Evolutionary conservation across 768 basidiomycete species (phyloP).

Genomic region (Suillus tomentosus): DNA sequence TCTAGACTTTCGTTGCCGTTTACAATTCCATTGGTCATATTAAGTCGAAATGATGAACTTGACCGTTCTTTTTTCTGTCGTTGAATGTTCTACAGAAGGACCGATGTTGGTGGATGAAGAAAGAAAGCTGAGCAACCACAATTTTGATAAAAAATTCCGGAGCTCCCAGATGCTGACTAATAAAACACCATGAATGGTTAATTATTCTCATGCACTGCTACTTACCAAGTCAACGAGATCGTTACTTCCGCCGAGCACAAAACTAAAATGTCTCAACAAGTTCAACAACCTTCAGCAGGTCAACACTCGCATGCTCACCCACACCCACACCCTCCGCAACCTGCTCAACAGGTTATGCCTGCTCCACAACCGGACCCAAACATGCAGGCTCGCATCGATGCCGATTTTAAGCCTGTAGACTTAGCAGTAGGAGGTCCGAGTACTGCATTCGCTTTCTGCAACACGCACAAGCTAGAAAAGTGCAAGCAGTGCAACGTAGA

Average conservation of each 20-base stretch:
- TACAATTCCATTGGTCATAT: constrained; percentile 94
- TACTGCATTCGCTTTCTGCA: constrained; percentile 59
- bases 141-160: constrained; percentile 28
- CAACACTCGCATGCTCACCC: constrained; percentile 43
- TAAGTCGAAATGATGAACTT: constrained; percentile 41
- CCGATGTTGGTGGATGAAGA: constrained; percentile 32
- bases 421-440: constrained; percentile 57
- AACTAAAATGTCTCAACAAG: constrained; percentile 62
- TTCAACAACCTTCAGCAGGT: constrained; percentile 60
- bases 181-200: not conserved
- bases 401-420: constrained; percentile 61
- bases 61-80: constrained; percentile 27
- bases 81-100: constrained; percentile 33
- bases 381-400: constrained; percentile 77
- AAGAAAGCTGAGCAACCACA: constrained; percentile 22
- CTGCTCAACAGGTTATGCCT: constrained; percentile 44
- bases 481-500: constrained; percentile 76
- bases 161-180: constrained; percentile 32
- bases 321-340: constrained; percentile 26
- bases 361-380: constrained; percentile 63
- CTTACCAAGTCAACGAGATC: not conserved
- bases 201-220: constrained; percentile 18
- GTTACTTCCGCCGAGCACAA: not conserved
- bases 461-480: constrained; percentile 67
- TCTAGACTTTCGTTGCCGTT: constrained; percentile 74